Evolutionary conservation across 2,329 filamentous ascomycete genomes (phyloP), one percentile per base, ranked within the genome.

Genomic region (Hortaea sp.): DNA sequence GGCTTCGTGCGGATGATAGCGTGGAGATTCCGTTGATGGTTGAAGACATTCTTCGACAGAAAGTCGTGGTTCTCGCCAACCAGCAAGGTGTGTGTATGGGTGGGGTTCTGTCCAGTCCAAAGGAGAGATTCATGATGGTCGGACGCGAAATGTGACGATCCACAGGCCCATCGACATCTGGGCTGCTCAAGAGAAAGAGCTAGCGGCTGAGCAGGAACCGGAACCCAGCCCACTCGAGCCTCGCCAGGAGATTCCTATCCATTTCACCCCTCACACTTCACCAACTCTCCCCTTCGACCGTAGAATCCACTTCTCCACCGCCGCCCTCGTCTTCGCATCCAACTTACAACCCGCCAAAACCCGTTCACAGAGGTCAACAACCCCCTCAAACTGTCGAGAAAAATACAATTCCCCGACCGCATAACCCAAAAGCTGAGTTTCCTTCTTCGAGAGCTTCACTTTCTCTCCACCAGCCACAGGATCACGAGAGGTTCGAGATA

Each of bases 361-460:
- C 44, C 53, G 46, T 20, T 43, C 45, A 44, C 60, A 59, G 2
- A 64, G 38, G 31, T 47, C 47, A 6, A 57, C 30, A 3, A 62
- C 48, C 46, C 69, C 66, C 56, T 77, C 73, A 53, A 79, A 81
- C 53, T 75, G 72, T 58, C 74, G 73, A 54, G 77, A 74, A 50
- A 75, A 70, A 32, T 73, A 73, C 67, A 83, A 78, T 41, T 82
- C 72, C 7, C 73, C 69, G 29, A 81, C 62, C 44, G 81, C 79
- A 6, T 73, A 74, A 30, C 66, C 64, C 39, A 78, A 69, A 47
- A 63, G 46, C 39, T 57, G 53, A 6, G 57, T 47, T 1, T 62
- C 54, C 34, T 56, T 57, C 50, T 62, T 64, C 39, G 53, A 47
- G 34, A 64, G 49, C 39, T 50, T 54, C 3, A 51, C 7, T 29